Evolutionary conservation across 1,284 basidiomycete species (phyloP), one percentile per base, ranked within the genome.

Genomic region (Sporisorium graminicola): DNA sequence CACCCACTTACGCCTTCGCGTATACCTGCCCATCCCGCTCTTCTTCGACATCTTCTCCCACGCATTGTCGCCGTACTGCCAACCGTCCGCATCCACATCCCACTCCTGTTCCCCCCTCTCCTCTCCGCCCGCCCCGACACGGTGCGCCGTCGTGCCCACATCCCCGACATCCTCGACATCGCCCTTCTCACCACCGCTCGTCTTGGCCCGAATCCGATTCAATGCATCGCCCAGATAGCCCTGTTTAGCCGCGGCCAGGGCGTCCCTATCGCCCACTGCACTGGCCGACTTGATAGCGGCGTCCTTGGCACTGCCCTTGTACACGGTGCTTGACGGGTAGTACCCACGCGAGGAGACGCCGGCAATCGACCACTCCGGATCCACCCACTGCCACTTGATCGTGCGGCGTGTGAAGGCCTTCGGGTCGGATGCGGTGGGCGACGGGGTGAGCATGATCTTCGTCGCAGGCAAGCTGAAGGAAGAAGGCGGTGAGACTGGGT

Each of bases 51-150:
- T 89, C 57, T 88, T 90, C 80, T 97, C 95, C 95, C 95, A 98
- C 83, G 96, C 95, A 86, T 98, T 98, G 82, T 96, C 95, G 3
- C 92, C 93, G 84, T 95, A 97, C 33, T 95, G 90, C 95, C 95
- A 97, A 0, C 95, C 95, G 65, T 96, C 94, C 1, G 88, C 83
- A 84, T 98, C 95, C 0, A 94, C 96, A 40, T 76, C 74, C 73
- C 68, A 77, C 20, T 64, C 70, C 6, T n/a, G 27, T 18, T 47
- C 46, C 44, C 10, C 60, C 3, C 13, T 52, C 7, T 62, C 65
- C 16, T 22, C 35, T n/a, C 24, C 46, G 2, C 50, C 56, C 0
- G 46, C 56, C 0, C 35, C 52, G 12, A 65, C 50, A 18, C 59
- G 56, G 3, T 65, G 57, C n/a, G 51, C 72, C 0, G 72, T 65